Percentiles rank a stretch among this genome's conserved stretches.
Conservation (phyloP, 2,329 filamentous ascomycete species). For the Monilinia fructigena region DNA sequence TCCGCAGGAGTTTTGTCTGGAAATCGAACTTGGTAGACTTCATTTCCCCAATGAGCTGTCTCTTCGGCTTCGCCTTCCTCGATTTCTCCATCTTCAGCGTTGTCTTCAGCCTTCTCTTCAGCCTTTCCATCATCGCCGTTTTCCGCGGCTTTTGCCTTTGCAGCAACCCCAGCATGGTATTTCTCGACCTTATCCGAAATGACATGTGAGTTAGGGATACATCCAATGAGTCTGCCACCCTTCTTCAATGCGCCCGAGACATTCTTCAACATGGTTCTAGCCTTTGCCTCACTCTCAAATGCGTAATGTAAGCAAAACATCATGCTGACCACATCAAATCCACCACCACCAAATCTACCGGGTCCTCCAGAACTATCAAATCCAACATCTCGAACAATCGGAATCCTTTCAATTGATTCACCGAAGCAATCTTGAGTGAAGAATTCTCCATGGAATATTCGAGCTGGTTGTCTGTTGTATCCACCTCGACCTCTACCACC, state of each 20-base stretch:
- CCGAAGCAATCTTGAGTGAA: constrained; percentile 90
- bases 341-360: constrained; percentile 69
- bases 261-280: constrained; percentile 88
- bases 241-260: constrained; percentile 89
- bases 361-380: constrained; percentile 67
- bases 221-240: constrained; percentile 89
- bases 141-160: constrained; percentile 41
- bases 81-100: constrained; percentile 44
- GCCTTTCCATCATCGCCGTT: constrained; percentile 41
- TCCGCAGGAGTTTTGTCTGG: constrained; percentile 78
- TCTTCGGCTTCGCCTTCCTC: constrained; percentile 63
- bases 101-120: constrained; percentile 40
- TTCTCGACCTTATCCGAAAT: constrained; percentile 75
- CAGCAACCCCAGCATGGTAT: constrained; percentile 61
- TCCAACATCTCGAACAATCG: constrained; percentile 80
- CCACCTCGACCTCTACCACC: constrained; percentile 53
- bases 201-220: constrained; percentile 95
- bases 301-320: constrained; percentile 99
- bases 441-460: constrained; percentile 82
- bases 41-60: constrained; percentile 85
- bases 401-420: constrained; percentile 76
- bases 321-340: constrained; percentile 95
- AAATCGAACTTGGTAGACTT: constrained; percentile 88
- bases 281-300: constrained; percentile 88
- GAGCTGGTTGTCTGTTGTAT: constrained; percentile 49